Percentiles rank a stretch among this genome's conserved stretches.
Conservation (phyloP, 768 basidiomycete genomes). For the Suillus americanus region DNA sequence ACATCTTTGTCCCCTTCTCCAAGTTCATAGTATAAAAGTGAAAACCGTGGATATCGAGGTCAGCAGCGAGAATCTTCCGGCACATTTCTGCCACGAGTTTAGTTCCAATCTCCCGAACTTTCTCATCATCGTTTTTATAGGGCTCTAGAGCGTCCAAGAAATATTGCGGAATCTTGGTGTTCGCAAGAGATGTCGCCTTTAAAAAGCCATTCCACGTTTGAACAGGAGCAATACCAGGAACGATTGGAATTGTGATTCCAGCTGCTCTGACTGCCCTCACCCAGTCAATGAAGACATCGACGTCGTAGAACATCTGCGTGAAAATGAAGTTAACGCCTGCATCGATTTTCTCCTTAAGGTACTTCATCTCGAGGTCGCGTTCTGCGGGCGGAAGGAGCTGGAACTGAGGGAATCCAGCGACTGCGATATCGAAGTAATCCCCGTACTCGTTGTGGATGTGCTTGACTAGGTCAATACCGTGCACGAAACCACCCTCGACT, state of each 20-base stretch:
- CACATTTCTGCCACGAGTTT: slow-evolving; percentile 95
- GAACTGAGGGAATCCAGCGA: slow-evolving; percentile 90
- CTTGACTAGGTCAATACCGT: slow-evolving; percentile 89
- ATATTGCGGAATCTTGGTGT: slow-evolving; percentile 73
- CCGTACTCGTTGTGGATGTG: slow-evolving; percentile 82
- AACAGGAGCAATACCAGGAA: slow-evolving; percentile 93
- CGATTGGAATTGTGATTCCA: slow-evolving; percentile 86
- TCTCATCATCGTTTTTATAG: slow-evolving; percentile 89
- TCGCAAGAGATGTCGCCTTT: slow-evolving; percentile 75
- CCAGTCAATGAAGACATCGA: slow-evolving; percentile 90
- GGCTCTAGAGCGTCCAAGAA: slow-evolving; percentile 81
- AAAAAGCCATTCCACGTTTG: slow-evolving; percentile 96
- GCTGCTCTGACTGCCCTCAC: slow-evolving; percentile 78
- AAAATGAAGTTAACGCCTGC: slow-evolving; percentile 92
- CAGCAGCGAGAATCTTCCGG: slow-evolving; percentile 73
- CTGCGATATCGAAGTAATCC: slow-evolving; percentile 94
- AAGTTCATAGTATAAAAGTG: slow-evolving; percentile 99
- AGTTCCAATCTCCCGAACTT: slow-evolving; percentile 90
- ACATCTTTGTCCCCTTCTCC: slow-evolving; percentile 93
- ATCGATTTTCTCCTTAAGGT: slow-evolving; percentile 89
- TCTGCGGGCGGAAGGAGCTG: slow-evolving; percentile 73
- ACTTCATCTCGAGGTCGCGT: slow-evolving; percentile 74
- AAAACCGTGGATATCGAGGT: slow-evolving; percentile 82
- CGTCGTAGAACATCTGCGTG: slow-evolving; percentile 98
- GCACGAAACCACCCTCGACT: slow-evolving; percentile 85